phyloP scores from a whole-genome alignment of 208 protist species.

The Crithidia sp. region DNA sequence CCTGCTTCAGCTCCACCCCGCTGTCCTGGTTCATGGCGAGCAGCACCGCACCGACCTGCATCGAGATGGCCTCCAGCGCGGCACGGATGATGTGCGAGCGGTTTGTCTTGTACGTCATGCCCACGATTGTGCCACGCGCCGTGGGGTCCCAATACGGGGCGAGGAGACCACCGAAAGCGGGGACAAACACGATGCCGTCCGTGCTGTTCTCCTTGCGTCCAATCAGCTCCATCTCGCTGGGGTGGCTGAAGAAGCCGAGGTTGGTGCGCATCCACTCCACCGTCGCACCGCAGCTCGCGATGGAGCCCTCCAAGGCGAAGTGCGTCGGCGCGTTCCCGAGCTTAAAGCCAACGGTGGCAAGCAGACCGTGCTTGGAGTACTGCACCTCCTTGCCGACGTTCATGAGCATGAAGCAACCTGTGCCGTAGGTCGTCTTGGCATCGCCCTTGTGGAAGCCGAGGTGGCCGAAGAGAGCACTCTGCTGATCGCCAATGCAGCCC shows the following conservation, averaged over 20 bases:
- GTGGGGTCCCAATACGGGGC: conserved; percentile 96
- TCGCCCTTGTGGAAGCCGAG: conserved; percentile 92
- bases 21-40: conserved; percentile 87
- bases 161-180: conserved; percentile 97
- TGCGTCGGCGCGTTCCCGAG: conserved; percentile 62
- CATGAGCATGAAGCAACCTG: conserved; percentile 98
- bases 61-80: conserved; percentile 88
- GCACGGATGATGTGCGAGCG: conserved; percentile 87
- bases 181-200: conserved; percentile 96
- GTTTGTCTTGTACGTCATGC: conserved; percentile 92
- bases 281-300: conserved; percentile 92
- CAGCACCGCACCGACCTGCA: conserved; percentile 91
- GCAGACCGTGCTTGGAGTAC: conserved; percentile 91
- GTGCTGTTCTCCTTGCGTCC: conserved; percentile 57
- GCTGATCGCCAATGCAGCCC: conserved; percentile 97
- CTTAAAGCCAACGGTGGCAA: conserved; percentile 97
- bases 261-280: conserved; percentile 96
- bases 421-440: conserved; percentile 98
- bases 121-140: conserved; percentile 94
- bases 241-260: conserved; percentile 79
- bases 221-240: conserved; percentile 71
- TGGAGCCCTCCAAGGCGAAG: conserved; percentile 92
- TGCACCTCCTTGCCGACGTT: conserved; percentile 94
- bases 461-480: conserved; percentile 96
- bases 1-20: conserved; percentile 43